Conservation (phyloP, 169 alveolate species). For the Plasmodium vivax region DNA sequence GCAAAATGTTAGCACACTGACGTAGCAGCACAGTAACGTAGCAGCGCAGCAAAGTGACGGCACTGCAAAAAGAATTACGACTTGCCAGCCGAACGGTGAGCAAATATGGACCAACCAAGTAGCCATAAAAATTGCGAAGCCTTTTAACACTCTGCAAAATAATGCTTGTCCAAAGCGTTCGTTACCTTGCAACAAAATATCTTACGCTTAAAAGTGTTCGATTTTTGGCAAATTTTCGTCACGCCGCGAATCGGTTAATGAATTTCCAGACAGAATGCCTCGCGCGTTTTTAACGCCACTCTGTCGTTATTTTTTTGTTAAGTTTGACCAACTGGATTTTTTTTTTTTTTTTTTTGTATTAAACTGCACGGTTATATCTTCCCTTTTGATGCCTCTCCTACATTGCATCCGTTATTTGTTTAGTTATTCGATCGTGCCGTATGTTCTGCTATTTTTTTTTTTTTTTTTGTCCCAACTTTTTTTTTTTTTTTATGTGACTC, state of each 20-base stretch:
- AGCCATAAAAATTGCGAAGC: background rate
- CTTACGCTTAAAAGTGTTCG: slow-evolving; percentile 41
- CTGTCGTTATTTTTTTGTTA: slow-evolving; percentile 23
- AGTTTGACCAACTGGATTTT: background rate
- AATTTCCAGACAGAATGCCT: background rate
- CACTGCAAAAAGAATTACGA: background rate
- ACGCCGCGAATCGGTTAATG: background rate
- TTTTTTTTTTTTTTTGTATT: slow-evolving; percentile 21
- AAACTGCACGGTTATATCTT: background rate
- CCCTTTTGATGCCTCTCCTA: background rate
- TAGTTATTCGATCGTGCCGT: slow-evolving; percentile 4
- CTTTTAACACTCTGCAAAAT: background rate
- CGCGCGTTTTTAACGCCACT: slow-evolving; percentile 1
- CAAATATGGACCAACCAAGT: background rate
- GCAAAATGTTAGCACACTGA: background rate
- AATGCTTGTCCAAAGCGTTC: slow-evolving; percentile 12
- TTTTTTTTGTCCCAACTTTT: background rate
- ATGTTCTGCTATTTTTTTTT: background rate
- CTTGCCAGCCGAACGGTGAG: background rate
- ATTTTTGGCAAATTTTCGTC: slow-evolving; percentile 5
- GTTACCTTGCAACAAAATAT: background rate
- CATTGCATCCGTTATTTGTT: slow-evolving; percentile 20
- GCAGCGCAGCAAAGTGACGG: background rate
- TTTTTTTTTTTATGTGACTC: background rate
- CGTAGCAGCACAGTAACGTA: too few relatives aligned